phyloP scores from a whole-genome alignment of 2,329 filamentous ascomycete genomes.

The Pestalotiopsis sp. region DNA sequence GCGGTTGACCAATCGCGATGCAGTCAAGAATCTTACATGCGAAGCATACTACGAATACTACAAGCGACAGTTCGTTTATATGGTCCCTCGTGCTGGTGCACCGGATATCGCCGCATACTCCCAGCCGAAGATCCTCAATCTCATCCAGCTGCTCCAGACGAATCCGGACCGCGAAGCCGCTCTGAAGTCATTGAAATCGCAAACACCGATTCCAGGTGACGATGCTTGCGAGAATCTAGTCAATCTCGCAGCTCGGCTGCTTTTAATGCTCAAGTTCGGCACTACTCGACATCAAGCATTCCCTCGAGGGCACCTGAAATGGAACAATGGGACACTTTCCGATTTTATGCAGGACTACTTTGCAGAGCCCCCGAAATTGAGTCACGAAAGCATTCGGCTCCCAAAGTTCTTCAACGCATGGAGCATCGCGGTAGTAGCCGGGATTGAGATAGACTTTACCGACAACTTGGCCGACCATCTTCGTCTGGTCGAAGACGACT shows the following conservation, averaged over 20 bases:
- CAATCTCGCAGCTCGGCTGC: constrained; percentile 2
- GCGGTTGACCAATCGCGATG: too few species aligned
- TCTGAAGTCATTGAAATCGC: too few species aligned
- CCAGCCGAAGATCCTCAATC: too few species aligned
- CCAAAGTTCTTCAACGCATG: constrained; percentile 22
- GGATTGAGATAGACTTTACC: constrained; percentile 37
- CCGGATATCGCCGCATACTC: too few species aligned
- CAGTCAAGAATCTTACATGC: too few species aligned
- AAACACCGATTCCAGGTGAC: too few species aligned
- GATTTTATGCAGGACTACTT: background rate
- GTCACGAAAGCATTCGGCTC: constrained; percentile 5
- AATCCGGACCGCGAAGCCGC: too few species aligned
- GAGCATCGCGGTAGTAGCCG: constrained; percentile 32
- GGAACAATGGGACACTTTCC: background rate
- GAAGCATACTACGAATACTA: too few species aligned
- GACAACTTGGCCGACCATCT: constrained; percentile 43
- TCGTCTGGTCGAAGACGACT: constrained; percentile 38
- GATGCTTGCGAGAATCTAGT: background rate
- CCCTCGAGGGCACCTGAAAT: background rate
- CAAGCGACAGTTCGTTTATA: too few species aligned
- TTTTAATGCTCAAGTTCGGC: constrained; percentile 11
- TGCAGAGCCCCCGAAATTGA: background rate
- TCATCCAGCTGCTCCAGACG: too few species aligned
- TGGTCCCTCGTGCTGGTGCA: too few species aligned
- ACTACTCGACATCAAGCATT: background rate